Evolutionary conservation across 495 filamentous ascomycete genomes (phyloP).

Genomic region (Penicillium mononematosum): DNA sequence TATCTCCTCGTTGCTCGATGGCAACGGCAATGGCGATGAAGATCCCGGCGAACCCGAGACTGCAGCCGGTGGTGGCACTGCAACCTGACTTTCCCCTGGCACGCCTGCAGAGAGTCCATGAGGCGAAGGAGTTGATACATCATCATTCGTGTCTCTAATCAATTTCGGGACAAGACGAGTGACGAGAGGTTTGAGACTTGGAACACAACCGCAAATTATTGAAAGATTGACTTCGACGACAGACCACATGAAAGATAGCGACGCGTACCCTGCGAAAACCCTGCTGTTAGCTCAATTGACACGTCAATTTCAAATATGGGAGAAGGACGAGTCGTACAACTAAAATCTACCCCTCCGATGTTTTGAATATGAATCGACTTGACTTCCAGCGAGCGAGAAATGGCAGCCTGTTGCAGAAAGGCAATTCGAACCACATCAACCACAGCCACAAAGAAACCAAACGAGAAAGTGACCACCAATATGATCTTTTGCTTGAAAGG

Average conservation of each 20-base stretch:
- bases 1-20: slow-evolving; percentile 19
- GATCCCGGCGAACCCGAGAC: slow-evolving; percentile 5
- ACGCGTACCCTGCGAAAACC: slow-evolving; percentile 62
- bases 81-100: slow-evolving; percentile 16
- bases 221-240: slow-evolving; percentile 87
- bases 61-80: slow-evolving; percentile 15
- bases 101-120: slow-evolving; percentile 14
- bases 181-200: slow-evolving; percentile 82
- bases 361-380: slow-evolving; percentile 37
- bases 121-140: slow-evolving; percentile 22
- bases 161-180: slow-evolving; percentile 71
- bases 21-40: slow-evolving; percentile 7
- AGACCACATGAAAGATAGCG: slow-evolving; percentile 88
- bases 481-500: slow-evolving; percentile 83
- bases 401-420: slow-evolving; percentile 75
- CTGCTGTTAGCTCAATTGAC: slow-evolving; percentile 1
- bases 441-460: slow-evolving; percentile 82
- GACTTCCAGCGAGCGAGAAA: slow-evolving; percentile 31
- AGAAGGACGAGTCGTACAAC: slow-evolving; percentile 40
- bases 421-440: slow-evolving; percentile 88
- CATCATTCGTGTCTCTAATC: slow-evolving; percentile 54
- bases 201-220: slow-evolving; percentile 84
- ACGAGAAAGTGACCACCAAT: slow-evolving; percentile 73
- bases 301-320: background rate
- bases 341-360: slow-evolving; percentile 48